phyloP scores from a whole-genome alignment of 768 basidiomycete genomes.

The Leccinum sublutescens region DNA sequence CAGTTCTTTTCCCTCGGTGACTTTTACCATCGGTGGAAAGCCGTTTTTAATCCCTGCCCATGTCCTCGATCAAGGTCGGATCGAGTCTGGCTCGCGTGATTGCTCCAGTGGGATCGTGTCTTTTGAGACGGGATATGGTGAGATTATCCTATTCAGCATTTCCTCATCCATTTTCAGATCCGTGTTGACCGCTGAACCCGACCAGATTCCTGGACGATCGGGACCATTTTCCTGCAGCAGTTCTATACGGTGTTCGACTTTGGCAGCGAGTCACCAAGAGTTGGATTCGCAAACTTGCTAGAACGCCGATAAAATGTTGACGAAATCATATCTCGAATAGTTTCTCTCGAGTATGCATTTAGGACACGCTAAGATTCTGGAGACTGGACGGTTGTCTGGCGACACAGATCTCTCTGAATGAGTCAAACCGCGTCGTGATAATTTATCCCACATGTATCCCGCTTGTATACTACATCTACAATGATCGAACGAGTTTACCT shows the following conservation, averaged over 20 bases:
- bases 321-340: background rate
- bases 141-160: too few relatives aligned
- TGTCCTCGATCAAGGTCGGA: background rate
- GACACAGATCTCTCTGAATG: background rate
- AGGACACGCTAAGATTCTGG: background rate
- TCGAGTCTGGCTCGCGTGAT: too few relatives aligned
- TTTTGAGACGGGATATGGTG: too few relatives aligned
- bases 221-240: background rate
- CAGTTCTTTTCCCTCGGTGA: background rate
- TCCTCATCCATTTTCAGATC: background rate
- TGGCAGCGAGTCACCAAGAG: background rate
- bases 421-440: background rate
- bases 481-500: too few relatives aligned
- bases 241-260: background rate
- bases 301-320: background rate
- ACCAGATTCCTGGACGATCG: background rate
- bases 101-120: too few relatives aligned
- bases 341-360: background rate
- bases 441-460: too few relatives aligned
- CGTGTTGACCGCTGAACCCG: background rate
- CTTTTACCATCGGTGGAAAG: background rate
- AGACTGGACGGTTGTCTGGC: background rate
- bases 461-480: too few relatives aligned
- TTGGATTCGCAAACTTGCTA: background rate
- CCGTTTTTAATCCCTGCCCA: background rate